Percentiles rank a stretch among this genome's conserved stretches.
phyloP scores from a whole-genome alignment of 2,329 filamentous ascomycete species.

The Trichophaea hybrida region DNA sequence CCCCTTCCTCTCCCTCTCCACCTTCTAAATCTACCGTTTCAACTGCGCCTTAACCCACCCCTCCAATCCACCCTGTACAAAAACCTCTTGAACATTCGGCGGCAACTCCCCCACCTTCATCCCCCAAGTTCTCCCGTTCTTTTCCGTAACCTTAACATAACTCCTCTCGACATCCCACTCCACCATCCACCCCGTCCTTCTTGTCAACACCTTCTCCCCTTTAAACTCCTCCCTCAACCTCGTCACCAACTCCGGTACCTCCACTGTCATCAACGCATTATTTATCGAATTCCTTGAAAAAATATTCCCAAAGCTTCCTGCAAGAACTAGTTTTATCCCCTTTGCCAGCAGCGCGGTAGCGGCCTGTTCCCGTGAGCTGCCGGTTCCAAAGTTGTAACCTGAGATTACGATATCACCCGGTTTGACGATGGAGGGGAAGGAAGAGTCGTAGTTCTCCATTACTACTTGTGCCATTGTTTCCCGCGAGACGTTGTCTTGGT shows the following conservation, averaged over 20 bases:
- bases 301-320: conserved; percentile 72
- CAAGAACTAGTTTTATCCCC: conserved; percentile 63
- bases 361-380: conserved; percentile 68
- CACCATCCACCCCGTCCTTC: conserved; percentile 69
- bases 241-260: conserved; percentile 52
- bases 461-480: conserved; percentile 77
- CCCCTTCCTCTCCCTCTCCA: too few species aligned
- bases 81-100: conserved; percentile 75
- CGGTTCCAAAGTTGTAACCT: conserved; percentile 82
- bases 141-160: conserved; percentile 55
- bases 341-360: conserved; percentile 76
- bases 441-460: conserved; percentile 84
- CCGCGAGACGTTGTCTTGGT: conserved; percentile 64
- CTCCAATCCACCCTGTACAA: conserved; percentile 62
- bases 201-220: conserved; percentile 44
- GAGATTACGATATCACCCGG: conserved; percentile 67
- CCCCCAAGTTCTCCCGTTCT: conserved; percentile 43
- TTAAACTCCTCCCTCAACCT: conserved; percentile 49
- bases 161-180: conserved; percentile 65
- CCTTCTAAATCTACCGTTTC: not conserved
- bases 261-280: conserved; percentile 59
- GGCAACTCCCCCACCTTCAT: conserved; percentile 73
- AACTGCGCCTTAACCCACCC: conserved; percentile 55
- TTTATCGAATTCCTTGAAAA: conserved; percentile 68
- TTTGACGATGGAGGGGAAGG: conserved; percentile 50